Percentiles rank a stretch among this genome's conserved stretches.
These are phyloP conservation scores for Chlorencoelia australis DNA, from an alignment of 2,329 filamentous ascomycete genomes.

Conservation along the genomic window DNA sequence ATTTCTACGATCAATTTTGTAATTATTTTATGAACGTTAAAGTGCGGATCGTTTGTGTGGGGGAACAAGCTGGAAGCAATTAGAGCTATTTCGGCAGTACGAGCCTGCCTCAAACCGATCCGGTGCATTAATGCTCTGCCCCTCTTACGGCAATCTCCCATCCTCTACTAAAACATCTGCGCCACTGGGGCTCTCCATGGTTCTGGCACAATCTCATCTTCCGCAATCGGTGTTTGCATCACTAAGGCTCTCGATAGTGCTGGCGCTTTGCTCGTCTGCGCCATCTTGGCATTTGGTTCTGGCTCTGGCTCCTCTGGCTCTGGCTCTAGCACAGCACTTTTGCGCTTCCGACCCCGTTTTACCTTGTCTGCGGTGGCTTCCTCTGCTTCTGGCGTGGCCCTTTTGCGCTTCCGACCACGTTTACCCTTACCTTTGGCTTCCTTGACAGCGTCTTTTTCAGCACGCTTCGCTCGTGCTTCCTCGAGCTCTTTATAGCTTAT, in stretches of 20 bases:
- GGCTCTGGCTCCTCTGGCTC: constrained; percentile 3
- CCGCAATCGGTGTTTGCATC: constrained; percentile 12
- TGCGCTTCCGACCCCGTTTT: too few species aligned
- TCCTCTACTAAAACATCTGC: constrained; percentile 14
- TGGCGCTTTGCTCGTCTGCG: too few species aligned
- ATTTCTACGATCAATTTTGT: constrained; percentile 6
- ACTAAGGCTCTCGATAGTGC: constrained; percentile 8
- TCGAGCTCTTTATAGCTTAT: constrained; percentile 28
- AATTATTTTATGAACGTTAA: constrained; percentile 6
- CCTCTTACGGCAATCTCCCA: constrained; percentile 8
- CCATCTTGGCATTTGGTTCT: constrained; percentile 6
- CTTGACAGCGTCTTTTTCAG: constrained; percentile 10
- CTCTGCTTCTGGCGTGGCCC: constrained; percentile 5
- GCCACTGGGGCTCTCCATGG: constrained; percentile 16
- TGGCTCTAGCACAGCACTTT: too few species aligned
- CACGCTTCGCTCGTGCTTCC: constrained; percentile 14
- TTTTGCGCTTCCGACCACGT: constrained; percentile 9
- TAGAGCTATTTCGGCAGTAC: too few species aligned
- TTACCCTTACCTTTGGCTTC: constrained; percentile 12
- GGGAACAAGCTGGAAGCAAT: constrained; percentile 1
- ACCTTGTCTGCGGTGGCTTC: constrained; percentile 8
- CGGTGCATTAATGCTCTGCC: constrained; percentile 10
- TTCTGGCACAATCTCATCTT: constrained; percentile 16
- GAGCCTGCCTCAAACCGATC: constrained; percentile 9
- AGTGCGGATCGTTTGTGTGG: constrained; percentile 1